phyloP scores from a whole-genome alignment of 805 yeast genomes.

The Barnettozyma wickerhamii region DNA sequence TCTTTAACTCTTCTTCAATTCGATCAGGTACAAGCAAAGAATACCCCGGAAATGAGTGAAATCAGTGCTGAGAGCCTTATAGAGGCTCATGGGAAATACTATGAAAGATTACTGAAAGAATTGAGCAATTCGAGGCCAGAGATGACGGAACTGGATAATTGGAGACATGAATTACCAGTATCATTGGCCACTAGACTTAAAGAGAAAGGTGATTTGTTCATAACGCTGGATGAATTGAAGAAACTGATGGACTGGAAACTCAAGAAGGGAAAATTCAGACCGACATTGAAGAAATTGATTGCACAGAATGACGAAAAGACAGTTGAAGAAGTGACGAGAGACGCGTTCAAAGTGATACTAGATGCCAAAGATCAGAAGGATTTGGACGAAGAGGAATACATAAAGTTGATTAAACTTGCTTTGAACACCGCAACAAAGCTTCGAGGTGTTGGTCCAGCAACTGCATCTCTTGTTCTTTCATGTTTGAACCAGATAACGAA shows the following conservation, averaged over 20 bases:
- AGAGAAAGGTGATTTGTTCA: neutral
- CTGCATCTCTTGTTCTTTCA: conserved; percentile 23
- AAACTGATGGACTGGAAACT: conserved; percentile 25
- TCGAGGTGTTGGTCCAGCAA: conserved; percentile 27
- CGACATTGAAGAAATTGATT: conserved; percentile 20
- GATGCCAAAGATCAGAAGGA: neutral
- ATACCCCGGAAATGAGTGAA: neutral
- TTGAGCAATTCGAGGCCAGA: conserved; percentile 5
- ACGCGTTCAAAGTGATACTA: conserved; percentile 13
- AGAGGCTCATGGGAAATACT: conserved; percentile 5
- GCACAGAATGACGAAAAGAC: conserved; percentile 15
- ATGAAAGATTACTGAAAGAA: conserved; percentile 7
- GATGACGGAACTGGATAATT: conserved; percentile 16
- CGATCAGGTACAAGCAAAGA: too few relatives aligned
- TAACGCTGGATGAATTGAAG: conserved; percentile 19
- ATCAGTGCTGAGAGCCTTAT: conserved; percentile 5
- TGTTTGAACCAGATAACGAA: conserved; percentile 11
- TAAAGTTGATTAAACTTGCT: conserved; percentile 9
- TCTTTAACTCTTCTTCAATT: too few relatives aligned
- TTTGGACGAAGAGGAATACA: conserved; percentile 10
- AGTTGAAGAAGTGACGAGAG: conserved; percentile 10
- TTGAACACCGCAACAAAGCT: conserved; percentile 10
- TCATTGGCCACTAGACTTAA: conserved; percentile 9
- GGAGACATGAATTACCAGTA: conserved; percentile 16
- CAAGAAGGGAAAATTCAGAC: conserved; percentile 26